These are phyloP conservation scores for Populus tomentosa DNA, from an alignment of 441 rosid species.

Conservation along the genomic window DNA sequence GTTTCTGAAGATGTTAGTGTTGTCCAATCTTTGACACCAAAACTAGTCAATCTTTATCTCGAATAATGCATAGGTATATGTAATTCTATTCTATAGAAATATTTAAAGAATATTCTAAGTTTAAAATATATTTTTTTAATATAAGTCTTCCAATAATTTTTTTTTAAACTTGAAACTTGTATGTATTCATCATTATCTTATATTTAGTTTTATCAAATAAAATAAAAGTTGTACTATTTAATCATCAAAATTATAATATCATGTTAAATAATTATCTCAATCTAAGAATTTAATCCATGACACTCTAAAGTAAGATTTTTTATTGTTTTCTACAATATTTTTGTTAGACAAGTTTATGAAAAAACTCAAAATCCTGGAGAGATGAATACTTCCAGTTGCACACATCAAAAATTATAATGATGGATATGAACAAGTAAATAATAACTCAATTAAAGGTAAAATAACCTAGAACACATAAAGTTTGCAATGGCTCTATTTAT, in stretches of 20 bases:
- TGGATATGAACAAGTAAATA: not conserved
- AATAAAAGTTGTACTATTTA: too few species aligned
- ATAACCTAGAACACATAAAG: too few species aligned
- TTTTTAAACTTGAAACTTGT: too few species aligned
- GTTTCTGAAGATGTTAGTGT: slow-evolving; percentile 21
- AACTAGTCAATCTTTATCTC: slow-evolving; percentile 3
- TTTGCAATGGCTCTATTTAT: too few species aligned
- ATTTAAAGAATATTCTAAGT: too few species aligned
- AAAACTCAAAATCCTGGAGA: slow-evolving; percentile 26
- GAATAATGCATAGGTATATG: not conserved
- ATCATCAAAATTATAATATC: too few species aligned
- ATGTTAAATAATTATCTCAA: not conserved
- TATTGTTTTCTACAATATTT: not conserved
- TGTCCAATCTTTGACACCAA: slow-evolving; percentile 9
- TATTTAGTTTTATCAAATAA: too few species aligned
- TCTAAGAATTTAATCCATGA: too few species aligned
- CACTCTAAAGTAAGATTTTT: accelerated
- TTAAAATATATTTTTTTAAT: too few species aligned
- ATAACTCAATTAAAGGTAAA: too few species aligned
- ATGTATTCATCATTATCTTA: too few species aligned
- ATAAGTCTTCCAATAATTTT: accelerated
- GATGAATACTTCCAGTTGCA: slow-evolving; percentile 22
- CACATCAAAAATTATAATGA: not conserved
- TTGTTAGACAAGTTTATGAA: slow-evolving; percentile 28
- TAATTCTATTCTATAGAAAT: not conserved